Evolutionary conservation across 768 basidiomycete species (phyloP), one percentile per base, ranked within the genome.

Genomic region (Mycena olivaceomarginata): DNA sequence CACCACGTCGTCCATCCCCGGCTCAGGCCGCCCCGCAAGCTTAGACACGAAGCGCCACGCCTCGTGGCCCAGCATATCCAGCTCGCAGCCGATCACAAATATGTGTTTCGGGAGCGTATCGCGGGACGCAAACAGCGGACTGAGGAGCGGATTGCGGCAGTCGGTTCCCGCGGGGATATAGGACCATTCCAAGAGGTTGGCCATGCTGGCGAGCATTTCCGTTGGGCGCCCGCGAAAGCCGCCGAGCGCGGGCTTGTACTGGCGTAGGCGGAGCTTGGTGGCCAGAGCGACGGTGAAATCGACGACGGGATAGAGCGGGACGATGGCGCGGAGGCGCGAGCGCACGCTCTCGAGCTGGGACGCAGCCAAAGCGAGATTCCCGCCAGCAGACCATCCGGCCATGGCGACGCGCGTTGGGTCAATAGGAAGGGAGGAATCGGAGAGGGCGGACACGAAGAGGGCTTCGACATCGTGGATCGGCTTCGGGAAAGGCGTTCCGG

Each of bases 281-380:
- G 40, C 40, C 25, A 4, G 4, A 41, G 25, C 16, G 15, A 64
- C n/a, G 40, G 25, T 45, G 8, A 64, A 64, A 41, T 64, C 63
- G 63, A 64, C 20, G 18, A n/a, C 40, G 40, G 63, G 63, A 41
- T 64, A 64, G 5, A 64, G 40, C 39, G 63, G 63, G 63, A 64
- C 63, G 25, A 64, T 8, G 22, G 59, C 59, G 20, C 48, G 48
- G 16, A 51, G 11, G 16, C 48, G 48, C 48, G 48, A 51, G 15
- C 48, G 48, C 16, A 51, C 48, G 12, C 13, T 51, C 12, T 51
- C 48, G 48, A 51, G 48, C 48, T 51, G 48, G 4, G 48, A 13
- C 16, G 48, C 48, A 6, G 48, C 48, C 12, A 60, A 2, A 15
- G 37, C 13, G 15, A 31, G 41, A 51, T 64, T 64, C 6, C 40